Conservation (phyloP, 1,284 basidiomycete species). For the Leccinum huronense region DNA sequence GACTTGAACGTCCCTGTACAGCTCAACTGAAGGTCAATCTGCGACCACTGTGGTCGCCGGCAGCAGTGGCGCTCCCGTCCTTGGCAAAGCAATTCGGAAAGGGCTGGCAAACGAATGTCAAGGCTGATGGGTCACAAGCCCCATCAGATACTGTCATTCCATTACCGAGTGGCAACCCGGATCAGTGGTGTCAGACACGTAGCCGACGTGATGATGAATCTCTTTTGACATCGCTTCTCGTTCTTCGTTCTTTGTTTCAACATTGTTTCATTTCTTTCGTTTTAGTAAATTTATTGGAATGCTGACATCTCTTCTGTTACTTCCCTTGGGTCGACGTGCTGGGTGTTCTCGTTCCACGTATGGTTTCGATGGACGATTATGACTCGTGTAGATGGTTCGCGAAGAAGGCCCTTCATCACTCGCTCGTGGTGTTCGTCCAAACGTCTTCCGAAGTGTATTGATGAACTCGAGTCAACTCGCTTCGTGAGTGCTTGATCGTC, state of each 20-base stretch:
- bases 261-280: background rate
- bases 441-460: constrained; percentile 80
- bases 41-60: constrained; percentile 85
- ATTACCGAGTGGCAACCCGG: background rate
- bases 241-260: background rate
- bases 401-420: constrained; percentile 81
- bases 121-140: background rate
- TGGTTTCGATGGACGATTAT: constrained; percentile 1
- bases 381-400: constrained; percentile 64
- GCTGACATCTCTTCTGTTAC: constrained; percentile 10
- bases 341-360: background rate
- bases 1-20: constrained; percentile 25
- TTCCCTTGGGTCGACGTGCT: constrained; percentile 1
- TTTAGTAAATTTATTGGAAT: background rate
- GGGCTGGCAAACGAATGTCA: background rate
- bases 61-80: constrained; percentile 63
- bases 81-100: constrained; percentile 56
- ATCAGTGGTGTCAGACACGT: background rate
- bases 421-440: constrained; percentile 79
- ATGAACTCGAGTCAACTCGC: constrained; percentile 94
- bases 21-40: constrained; percentile 92
- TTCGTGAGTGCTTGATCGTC: constrained; percentile 35
- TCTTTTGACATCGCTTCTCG: background rate
- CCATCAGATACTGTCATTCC: background rate
- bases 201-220: background rate